Evolutionary conservation across 2,329 filamentous ascomycete genomes (phyloP).

Genomic region (Phialemonium atrogriseum): DNA sequence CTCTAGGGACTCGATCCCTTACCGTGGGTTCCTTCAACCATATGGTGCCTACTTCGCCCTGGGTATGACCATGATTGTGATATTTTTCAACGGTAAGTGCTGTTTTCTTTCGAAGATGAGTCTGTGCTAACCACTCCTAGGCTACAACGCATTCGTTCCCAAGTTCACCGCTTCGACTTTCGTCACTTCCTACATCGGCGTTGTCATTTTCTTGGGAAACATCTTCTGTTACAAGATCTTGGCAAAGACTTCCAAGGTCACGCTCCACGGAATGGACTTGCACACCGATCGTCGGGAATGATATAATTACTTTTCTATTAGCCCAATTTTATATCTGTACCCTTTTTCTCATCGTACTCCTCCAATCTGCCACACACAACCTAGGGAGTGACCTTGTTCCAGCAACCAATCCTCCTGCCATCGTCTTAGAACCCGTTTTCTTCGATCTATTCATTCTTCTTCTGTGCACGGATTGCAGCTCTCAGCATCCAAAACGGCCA

Average conservation of each 20-base stretch:
- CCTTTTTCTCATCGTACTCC: too few species aligned
- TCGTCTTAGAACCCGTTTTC: too few species aligned
- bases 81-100: conserved; percentile 44
- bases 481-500: too few species aligned
- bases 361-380: too few species aligned
- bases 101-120: neutral
- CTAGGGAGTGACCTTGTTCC: too few species aligned
- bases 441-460: too few species aligned
- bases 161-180: conserved; percentile 56
- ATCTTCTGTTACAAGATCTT: conserved; percentile 55
- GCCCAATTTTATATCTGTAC: too few species aligned
- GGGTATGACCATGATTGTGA: conserved; percentile 29
- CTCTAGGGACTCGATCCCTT: conserved; percentile 23
- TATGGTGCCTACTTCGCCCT: conserved; percentile 28
- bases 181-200: conserved; percentile 45
- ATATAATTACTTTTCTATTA: too few species aligned
- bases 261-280: conserved; percentile 47
- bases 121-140: neutral
- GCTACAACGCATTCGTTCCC: conserved; percentile 56
- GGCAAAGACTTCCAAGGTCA: conserved; percentile 46
- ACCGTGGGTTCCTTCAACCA: conserved; percentile 27
- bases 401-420: too few species aligned
- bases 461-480: too few species aligned
- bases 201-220: conserved; percentile 41
- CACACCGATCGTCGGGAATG: too few species aligned